Evolutionary conservation across 1,284 basidiomycete species (phyloP).

Genomic region (Ustilago xerochloae): DNA sequence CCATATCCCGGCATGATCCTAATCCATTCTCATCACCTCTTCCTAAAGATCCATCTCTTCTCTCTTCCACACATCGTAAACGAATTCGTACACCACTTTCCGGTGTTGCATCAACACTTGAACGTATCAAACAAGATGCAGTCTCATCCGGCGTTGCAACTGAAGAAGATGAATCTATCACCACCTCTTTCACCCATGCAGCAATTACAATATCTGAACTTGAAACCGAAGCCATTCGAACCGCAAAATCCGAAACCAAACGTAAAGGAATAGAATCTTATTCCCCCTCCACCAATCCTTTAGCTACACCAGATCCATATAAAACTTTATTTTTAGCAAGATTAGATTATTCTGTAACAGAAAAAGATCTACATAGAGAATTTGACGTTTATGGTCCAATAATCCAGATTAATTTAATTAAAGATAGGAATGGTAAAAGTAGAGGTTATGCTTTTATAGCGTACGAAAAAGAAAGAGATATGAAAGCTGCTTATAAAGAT

Average conservation of each 20-base stretch:
- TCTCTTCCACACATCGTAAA: constrained; percentile 23
- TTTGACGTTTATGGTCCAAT: constrained; percentile 96
- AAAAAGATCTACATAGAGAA: constrained; percentile 89
- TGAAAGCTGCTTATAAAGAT: constrained; percentile 97
- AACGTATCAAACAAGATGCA: constrained; percentile 57
- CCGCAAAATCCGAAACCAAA: constrained; percentile 31
- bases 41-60: constrained; percentile 17
- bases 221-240: constrained; percentile 35
- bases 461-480: constrained; percentile 96
- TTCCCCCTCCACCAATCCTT: constrained; percentile 87
- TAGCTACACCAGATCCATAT: constrained; percentile 96
- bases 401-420: constrained; percentile 88
- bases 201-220: constrained; percentile 53
- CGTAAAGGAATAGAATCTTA: constrained; percentile 66
- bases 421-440: constrained; percentile 82
- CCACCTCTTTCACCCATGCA: constrained; percentile 37
- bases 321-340: constrained; percentile 97
- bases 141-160: constrained; percentile 60
- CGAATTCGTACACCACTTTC: constrained; percentile 43
- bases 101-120: constrained; percentile 59
- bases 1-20: constrained; percentile 43
- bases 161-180: constrained; percentile 37
- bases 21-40: constrained; percentile 45
- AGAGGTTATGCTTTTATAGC: constrained; percentile 96
- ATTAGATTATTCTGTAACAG: constrained; percentile 85